A percentile compares a stretch with the other conserved stretches of the same genome.
Evolutionary conservation across 148 eudicot species (phyloP).

Genomic region (Arbutus unedo): DNA sequence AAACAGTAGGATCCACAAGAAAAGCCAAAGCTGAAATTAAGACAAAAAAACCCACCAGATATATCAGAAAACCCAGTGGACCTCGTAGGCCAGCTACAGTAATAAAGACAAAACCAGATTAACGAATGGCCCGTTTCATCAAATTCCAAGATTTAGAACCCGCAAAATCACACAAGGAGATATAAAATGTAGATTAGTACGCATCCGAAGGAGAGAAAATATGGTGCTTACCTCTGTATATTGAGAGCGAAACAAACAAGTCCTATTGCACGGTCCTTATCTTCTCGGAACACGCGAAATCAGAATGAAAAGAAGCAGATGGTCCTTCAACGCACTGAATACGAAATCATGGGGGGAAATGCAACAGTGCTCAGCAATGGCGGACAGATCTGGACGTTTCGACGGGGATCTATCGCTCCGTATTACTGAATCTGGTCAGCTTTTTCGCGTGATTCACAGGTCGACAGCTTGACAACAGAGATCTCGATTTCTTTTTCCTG

Average conservation of each 20-base stretch:
- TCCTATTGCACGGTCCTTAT: conserved; percentile 4
- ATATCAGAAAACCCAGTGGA: neutral
- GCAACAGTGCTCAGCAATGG: conserved; percentile 22
- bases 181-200: neutral
- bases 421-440: conserved; percentile 16
- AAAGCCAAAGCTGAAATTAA: conserved; percentile 17
- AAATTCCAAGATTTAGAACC: neutral
- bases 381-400: conserved; percentile 27
- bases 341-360: conserved; percentile 29
- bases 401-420: conserved; percentile 17
- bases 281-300: conserved; percentile 21
- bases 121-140: neutral
- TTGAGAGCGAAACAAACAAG: conserved; percentile 8
- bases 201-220: neutral
- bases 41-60: neutral
- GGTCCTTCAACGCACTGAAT: conserved; percentile 36
- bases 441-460: conserved; percentile 6
- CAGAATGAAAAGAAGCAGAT: conserved; percentile 8
- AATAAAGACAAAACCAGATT: neutral
- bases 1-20: conserved; percentile 8
- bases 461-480: neutral
- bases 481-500: neutral
- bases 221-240: neutral
- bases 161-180: neutral
- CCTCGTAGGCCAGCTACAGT: neutral